A percentile compares a stretch with the other conserved stretches of the same genome.
Conservation (phyloP, 2,329 filamentous ascomycete genomes). For the Cercospora sp. region DNA sequence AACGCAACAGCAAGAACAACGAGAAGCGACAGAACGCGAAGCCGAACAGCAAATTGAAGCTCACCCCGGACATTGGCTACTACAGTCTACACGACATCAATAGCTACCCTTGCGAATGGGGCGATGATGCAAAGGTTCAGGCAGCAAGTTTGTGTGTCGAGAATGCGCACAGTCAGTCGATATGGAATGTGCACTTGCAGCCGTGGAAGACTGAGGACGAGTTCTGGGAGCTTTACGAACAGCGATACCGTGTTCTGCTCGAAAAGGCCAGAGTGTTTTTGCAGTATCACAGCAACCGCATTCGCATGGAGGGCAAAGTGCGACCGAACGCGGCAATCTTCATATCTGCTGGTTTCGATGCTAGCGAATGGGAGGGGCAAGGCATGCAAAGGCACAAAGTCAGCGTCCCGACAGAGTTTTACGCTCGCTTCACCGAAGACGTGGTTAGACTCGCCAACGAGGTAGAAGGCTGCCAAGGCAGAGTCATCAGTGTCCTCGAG, state of each 20-base stretch:
- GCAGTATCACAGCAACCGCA: slow-evolving; percentile 66
- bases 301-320: slow-evolving; percentile 59
- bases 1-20: slow-evolving; percentile 72
- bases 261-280: slow-evolving; percentile 80
- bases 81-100: slow-evolving; percentile 98
- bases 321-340: slow-evolving; percentile 84
- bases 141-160: slow-evolving; percentile 94
- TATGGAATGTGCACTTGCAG: slow-evolving; percentile 95
- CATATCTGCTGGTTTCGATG: slow-evolving; percentile 93
- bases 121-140: slow-evolving; percentile 89
- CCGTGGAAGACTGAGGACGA: slow-evolving; percentile 79
- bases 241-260: slow-evolving; percentile 72
- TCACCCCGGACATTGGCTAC: slow-evolving; percentile 69
- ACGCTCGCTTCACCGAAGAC: slow-evolving; percentile 85
- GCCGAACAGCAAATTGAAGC: slow-evolving; percentile 34
- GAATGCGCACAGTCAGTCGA: slow-evolving; percentile 86
- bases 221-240: slow-evolving; percentile 87
- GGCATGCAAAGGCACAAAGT: slow-evolving; percentile 96
- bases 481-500: slow-evolving; percentile 90
- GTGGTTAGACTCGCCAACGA: slow-evolving; percentile 80
- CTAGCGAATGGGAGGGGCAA: slow-evolving; percentile 86
- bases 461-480: slow-evolving; percentile 74
- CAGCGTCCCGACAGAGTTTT: slow-evolving; percentile 95
- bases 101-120: slow-evolving; percentile 92
- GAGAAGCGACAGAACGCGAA: slow-evolving; percentile 36